Percentiles rank a stretch among this genome's conserved stretches.
phyloP scores from a whole-genome alignment of 495 filamentous ascomycete species.

The Amphirosellinia nigrospora region DNA sequence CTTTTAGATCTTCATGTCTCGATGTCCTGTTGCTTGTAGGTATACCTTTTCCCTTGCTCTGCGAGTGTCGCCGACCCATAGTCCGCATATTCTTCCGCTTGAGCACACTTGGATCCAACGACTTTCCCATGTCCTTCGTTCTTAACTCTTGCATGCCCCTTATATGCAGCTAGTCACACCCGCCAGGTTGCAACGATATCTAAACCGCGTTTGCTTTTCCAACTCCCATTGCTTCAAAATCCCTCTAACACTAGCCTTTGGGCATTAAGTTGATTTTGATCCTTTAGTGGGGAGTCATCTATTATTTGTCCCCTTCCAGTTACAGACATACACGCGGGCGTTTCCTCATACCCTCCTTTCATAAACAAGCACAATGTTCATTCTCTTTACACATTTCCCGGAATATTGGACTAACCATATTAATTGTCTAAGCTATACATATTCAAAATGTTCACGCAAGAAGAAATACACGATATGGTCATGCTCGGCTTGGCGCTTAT shows the following conservation, averaged over 20 bases:
- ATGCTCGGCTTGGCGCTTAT: no score
- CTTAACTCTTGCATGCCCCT: slow-evolving; percentile 1
- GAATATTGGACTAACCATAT: no score
- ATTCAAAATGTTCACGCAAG: no score
- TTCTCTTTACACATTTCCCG: no score
- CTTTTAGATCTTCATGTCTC: background rate
- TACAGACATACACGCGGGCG: background rate
- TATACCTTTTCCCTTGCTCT: background rate
- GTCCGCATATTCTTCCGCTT: background rate
- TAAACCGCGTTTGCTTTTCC: background rate
- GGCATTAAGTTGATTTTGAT: background rate
- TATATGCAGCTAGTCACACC: slow-evolving; percentile 2
- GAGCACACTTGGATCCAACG: background rate
- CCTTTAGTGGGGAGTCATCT: slow-evolving; percentile 1
- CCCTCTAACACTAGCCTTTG: background rate
- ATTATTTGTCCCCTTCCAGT: background rate
- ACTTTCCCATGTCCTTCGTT: background rate
- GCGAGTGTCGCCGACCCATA: background rate
- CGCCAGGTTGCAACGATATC: background rate
- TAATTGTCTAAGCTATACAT: no score
- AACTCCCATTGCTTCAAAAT: background rate
- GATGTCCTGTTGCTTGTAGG: background rate
- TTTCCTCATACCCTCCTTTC: no score
- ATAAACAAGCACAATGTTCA: no score
- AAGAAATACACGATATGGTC: no score